phyloP scores from a whole-genome alignment of 345 rosid genomes.

The Erodium maritimum region DNA sequence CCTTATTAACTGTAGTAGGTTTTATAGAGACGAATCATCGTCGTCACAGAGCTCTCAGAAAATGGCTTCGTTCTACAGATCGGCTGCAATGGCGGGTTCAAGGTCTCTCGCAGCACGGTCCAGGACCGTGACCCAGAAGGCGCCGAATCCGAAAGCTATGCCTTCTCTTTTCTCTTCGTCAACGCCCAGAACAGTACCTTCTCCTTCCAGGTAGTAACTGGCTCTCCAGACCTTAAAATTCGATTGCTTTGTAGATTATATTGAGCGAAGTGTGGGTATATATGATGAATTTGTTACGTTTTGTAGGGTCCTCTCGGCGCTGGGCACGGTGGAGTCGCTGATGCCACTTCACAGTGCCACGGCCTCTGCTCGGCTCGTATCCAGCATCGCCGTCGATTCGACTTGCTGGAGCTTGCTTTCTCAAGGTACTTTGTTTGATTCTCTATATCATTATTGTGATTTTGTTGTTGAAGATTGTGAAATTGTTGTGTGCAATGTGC shows the following conservation, averaged over 20 bases:
- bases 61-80: conserved; percentile 37
- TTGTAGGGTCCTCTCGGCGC: conserved; percentile 44
- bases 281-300: background rate
- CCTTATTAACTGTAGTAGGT: too few relatives aligned
- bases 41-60: too few relatives aligned
- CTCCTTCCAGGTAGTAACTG: conserved; percentile 36
- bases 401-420: conserved; percentile 92
- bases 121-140: conserved; percentile 15
- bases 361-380: conserved; percentile 72
- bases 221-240: background rate
- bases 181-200: conserved; percentile 20
- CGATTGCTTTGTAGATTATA: background rate
- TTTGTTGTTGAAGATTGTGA: background rate
- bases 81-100: conserved; percentile 21
- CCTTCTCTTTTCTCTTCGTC: conserved; percentile 27
- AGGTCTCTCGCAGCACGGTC: conserved; percentile 29
- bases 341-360: conserved; percentile 73
- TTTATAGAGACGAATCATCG: too few relatives aligned
- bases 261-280: background rate
- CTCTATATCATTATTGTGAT: background rate
- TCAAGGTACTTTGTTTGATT: conserved; percentile 31
- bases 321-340: conserved; percentile 62
- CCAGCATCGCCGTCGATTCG: conserved; percentile 73
- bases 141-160: conserved; percentile 11
- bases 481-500: background rate